phyloP scores from a whole-genome alignment of 441 rosid species.

The Croton laevigatus region DNA sequence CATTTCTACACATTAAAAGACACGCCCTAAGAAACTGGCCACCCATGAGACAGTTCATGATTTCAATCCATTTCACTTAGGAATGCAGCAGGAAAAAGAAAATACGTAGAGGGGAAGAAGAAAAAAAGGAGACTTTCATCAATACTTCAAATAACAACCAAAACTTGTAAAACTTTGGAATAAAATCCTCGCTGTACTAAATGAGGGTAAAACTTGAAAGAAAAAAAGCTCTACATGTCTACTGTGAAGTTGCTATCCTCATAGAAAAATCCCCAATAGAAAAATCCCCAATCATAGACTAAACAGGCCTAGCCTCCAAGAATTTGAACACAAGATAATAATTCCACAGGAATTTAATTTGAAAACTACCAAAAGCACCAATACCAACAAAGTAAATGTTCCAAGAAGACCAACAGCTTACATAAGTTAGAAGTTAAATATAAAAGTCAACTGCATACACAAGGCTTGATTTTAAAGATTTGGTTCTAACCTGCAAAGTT shows the following conservation, averaged over 20 bases:
- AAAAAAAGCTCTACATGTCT: neutral
- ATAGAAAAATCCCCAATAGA: neutral
- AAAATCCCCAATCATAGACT: neutral
- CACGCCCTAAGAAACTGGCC: neutral
- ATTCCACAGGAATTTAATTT: neutral
- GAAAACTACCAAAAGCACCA: neutral
- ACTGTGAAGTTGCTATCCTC: neutral
- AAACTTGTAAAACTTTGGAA: neutral
- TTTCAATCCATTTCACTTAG: neutral
- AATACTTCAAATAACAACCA: neutral
- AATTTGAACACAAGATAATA: neutral
- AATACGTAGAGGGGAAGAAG: neutral
- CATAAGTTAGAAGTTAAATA: constrained; percentile 3
- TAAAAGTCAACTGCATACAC: neutral
- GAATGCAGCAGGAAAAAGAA: neutral
- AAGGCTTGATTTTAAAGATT: constrained; percentile 8
- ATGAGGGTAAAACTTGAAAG: neutral
- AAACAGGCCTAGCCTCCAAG: neutral
- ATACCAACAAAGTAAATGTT: neutral
- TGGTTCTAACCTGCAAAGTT: constrained; percentile 61
- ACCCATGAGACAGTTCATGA: neutral
- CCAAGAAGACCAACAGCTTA: too few relatives aligned
- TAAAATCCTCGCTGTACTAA: neutral
- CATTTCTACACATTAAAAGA: neutral
- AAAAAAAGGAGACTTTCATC: neutral